Base-by-base conservation (phyloP, 176 grass and related monocot genomes). In the Ampelocalamus luodianensis region DNA sequence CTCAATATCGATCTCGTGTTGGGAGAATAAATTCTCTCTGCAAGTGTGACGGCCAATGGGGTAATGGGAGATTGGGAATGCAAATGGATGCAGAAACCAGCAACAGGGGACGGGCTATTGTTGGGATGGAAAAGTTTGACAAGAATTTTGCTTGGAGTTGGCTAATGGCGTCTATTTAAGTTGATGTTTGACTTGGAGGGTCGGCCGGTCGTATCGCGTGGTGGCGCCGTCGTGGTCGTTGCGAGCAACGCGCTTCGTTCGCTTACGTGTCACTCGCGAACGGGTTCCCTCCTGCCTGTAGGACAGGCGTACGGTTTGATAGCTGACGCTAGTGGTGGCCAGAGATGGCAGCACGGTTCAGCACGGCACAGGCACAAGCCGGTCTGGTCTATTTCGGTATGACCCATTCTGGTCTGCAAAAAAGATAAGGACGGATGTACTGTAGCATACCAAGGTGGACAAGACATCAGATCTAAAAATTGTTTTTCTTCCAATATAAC, bases 11-110 rank as follows among this genome's bases (percentile, higher is more conserved):
- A 42, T 65, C 23, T 32, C 18, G 73, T 65, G 36, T 77, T 29
- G 83, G 72, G 71, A 86, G 26, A 44, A 85, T 85, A 79, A 64
- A 64, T 71, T 81, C 43, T 59, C 71, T 59, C 71, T 24, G 65
- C 26, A 5, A 48, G 20, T 20, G 65, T 18, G 68, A 6, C 3
- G 73, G 43, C 65, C 72, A 62, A 71, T 18, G 65, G 53, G 72
- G 20, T 29, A 20, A 17, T 48, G n/a, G 36, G 61, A 22, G 37
- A n/a, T 5, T 20, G 55, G 29, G 64, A 38, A 49, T 68, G 23
- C 60, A 55, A 66, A 63, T 0, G 82, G 71, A 55, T 39, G 62
- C 63, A 26, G 70, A 56, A 36, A 67, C 42, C 10, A 27, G 83
- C 65, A 76, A 51, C 71, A 65, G 65, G 44, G 54, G 65, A 70